phyloP scores from a whole-genome alignment of 441 rosid genomes.

The Gossypium davidsonii region DNA sequence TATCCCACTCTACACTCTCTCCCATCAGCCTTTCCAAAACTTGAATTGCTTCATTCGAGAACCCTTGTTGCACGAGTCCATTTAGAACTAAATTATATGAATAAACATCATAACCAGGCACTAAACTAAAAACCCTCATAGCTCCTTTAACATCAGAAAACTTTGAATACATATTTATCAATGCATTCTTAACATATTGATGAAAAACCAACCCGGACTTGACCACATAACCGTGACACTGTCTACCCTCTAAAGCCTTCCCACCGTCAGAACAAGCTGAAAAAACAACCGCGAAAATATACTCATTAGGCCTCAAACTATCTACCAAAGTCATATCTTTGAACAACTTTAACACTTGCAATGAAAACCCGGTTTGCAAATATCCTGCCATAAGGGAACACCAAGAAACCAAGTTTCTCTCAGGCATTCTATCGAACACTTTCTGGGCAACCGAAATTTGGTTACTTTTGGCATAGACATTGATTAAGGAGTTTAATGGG shows the following conservation, averaged over 20 bases:
- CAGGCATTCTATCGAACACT: slow-evolving; percentile 60
- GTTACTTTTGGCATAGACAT: slow-evolving; percentile 47
- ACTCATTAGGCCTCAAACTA: slow-evolving; percentile 49
- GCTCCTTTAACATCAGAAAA: slow-evolving; percentile 39
- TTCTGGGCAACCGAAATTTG: slow-evolving; percentile 44
- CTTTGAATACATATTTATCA: slow-evolving; percentile 47
- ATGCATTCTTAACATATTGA: slow-evolving; percentile 54
- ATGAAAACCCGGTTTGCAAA: slow-evolving; percentile 36
- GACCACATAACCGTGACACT: slow-evolving; percentile 49
- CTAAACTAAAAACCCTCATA: slow-evolving; percentile 30
- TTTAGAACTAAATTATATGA: slow-evolving; percentile 52
- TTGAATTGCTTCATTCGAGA: slow-evolving; percentile 37
- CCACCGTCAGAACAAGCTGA: slow-evolving; percentile 43
- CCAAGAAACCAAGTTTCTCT: slow-evolving; percentile 59
- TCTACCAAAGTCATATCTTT: slow-evolving; percentile 40
- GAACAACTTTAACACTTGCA: slow-evolving; percentile 50
- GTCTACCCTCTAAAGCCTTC: slow-evolving; percentile 48
- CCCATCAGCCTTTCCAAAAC: slow-evolving; percentile 41
- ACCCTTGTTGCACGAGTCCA: slow-evolving; percentile 48
- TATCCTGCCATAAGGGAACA: slow-evolving; percentile 64
- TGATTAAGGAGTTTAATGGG: slow-evolving; percentile 46
- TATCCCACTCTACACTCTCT: slow-evolving; percentile 42
- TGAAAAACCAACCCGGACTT: slow-evolving; percentile 51
- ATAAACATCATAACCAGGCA: slow-evolving; percentile 39
- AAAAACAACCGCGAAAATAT: slow-evolving; percentile 42